Conservation (phyloP, 345 rosid genomes). For the Eucalyptus caleyi region DNA sequence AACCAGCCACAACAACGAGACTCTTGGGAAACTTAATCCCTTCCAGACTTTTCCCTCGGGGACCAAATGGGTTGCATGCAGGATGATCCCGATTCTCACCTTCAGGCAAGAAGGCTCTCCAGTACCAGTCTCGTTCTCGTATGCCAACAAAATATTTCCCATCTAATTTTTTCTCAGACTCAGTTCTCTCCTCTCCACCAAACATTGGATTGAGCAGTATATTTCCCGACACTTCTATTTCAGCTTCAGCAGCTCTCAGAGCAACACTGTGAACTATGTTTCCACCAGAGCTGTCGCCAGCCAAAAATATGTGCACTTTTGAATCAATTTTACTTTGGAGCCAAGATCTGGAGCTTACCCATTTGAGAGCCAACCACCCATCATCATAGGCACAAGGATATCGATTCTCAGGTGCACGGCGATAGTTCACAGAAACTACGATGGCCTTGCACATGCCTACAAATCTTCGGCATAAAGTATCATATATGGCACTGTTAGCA, state of each 20-base stretch:
- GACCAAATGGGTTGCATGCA: conserved; percentile 84
- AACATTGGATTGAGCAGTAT: conserved; percentile 87
- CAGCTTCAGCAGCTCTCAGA: conserved; percentile 49
- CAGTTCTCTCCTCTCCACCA: conserved; percentile 72
- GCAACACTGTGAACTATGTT: conserved; percentile 86
- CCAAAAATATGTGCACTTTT: conserved; percentile 67
- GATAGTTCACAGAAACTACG: conserved; percentile 83
- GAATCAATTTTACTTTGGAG: conserved; percentile 58
- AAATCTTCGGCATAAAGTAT: conserved; percentile 64
- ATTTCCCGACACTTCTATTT: conserved; percentile 49
- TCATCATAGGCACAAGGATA: conserved; percentile 86
- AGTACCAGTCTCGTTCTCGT: conserved; percentile 80
- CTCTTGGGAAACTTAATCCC: conserved; percentile 67
- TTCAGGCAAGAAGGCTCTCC: conserved; percentile 84
- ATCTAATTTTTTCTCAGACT: conserved; percentile 69
- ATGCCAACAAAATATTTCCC: conserved; percentile 75
- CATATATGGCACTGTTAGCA: conserved; percentile 71
- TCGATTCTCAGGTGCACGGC: conserved; percentile 80
- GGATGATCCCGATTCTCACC: conserved; percentile 81
- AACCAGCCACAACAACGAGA: conserved; percentile 82
- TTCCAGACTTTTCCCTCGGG: conserved; percentile 33
- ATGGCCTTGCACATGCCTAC: conserved; percentile 61
- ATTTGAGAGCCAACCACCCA: conserved; percentile 73
- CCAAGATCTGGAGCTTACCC: conserved; percentile 77
- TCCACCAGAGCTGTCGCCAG: conserved; percentile 94